Evolutionary conservation across 495 filamentous ascomycete genomes (phyloP), one percentile per base, ranked within the genome.

Genomic region (Hyaloscypha variabilis): DNA sequence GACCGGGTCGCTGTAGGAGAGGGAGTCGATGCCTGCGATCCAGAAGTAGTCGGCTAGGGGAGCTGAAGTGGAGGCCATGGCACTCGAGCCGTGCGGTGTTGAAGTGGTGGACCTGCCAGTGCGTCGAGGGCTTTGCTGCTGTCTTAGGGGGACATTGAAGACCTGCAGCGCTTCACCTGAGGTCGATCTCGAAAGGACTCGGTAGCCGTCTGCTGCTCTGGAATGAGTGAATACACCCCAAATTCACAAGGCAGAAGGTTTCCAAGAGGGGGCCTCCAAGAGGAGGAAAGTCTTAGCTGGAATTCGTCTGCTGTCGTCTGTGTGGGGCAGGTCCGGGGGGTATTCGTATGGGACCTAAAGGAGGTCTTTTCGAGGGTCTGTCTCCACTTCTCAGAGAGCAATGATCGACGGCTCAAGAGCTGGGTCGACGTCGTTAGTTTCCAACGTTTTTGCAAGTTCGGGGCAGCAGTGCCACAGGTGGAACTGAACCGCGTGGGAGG

Each of bases 21-120:
- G 78, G 66, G 90, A 90, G 77, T 93, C 92, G 72, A 96, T 87
- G 76, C 95, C 95, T 68, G 91, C 92, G 68, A 99, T 97, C 92
- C 95, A 99, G 79, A 99, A 99, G 80, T 96, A 97, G 77, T 99
- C 95, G 74, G 95, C 95, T 66, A 99, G 87, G 67, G 95, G 95
- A 59, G 90, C 83, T 64, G 89, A 88, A 24, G 90, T 83, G 74
- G 73, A 77, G 60, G 83, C 83, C 83, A 85, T 85, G 75, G 67
- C 62, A 67, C 39, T 17, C 11, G 39, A 46, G 39, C 39, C 17
- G 39, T 46, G 39, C 39, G 39, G 17, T 17, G 39, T 46, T 46
- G 39, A 46, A 46, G 11, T 46, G 39, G 39, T 46, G 11, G 39
- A 17, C 39, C 39, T 46, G 39, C 39, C 39, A 46, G 39, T 46